phyloP scores from a whole-genome alignment of 164 flowering plant species.

The Piper betle region DNA sequence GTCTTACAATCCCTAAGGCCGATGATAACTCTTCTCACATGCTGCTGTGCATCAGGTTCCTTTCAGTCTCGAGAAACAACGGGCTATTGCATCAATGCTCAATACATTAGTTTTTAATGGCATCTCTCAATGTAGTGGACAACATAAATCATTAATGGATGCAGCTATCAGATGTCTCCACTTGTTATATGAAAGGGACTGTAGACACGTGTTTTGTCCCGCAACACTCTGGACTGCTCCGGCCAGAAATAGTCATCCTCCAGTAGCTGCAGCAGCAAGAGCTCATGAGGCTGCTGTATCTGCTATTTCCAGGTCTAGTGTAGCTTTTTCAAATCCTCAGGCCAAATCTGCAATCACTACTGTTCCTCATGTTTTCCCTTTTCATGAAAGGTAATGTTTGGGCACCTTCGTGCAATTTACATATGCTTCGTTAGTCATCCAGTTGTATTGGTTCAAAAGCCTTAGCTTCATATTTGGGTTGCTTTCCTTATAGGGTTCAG shows the following conservation, averaged over 20 bases:
- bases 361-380: constrained; percentile 88
- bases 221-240: constrained; percentile 85
- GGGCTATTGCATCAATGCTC: constrained; percentile 59
- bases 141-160: constrained; percentile 53
- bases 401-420: background rate
- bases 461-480: background rate
- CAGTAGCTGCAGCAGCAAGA: constrained; percentile 85
- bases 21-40: constrained; percentile 7
- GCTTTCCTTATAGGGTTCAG: constrained; percentile 55
- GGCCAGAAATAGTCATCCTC: constrained; percentile 59
- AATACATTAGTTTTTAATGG: constrained; percentile 90
- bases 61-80: constrained; percentile 75
- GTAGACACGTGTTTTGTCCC: constrained; percentile 87
- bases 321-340: constrained; percentile 25
- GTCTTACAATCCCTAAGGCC: background rate
- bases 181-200: constrained; percentile 90
- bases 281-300: constrained; percentile 55
- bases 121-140: constrained; percentile 29
- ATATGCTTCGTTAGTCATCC: too few relatives aligned
- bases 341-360: constrained; percentile 59
- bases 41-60: constrained; percentile 48
- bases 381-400: constrained; percentile 68
- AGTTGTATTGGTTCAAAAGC: too few relatives aligned
- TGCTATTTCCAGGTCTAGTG: constrained; percentile 30
- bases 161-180: constrained; percentile 82